phyloP scores from a whole-genome alignment of 805 yeast species.

The Grigorovia yakushimaensis region DNA sequence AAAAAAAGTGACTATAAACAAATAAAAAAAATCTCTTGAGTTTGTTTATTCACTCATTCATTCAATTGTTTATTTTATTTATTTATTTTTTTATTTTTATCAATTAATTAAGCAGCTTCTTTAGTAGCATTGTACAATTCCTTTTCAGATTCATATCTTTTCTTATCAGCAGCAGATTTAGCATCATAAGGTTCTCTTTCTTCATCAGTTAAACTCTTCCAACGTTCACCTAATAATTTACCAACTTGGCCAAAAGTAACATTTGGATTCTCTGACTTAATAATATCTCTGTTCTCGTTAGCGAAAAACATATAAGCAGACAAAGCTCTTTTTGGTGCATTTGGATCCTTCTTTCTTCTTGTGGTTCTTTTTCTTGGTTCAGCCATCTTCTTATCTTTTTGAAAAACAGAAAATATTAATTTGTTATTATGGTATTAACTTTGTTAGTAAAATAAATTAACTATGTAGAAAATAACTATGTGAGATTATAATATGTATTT shows the following conservation, averaged over 20 bases:
- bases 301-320: slow-evolving; percentile 99
- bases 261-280: slow-evolving; percentile 94
- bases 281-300: slow-evolving; percentile 91
- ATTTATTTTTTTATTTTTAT: no score
- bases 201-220: slow-evolving; percentile 82
- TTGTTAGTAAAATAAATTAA: neutral
- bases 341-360: slow-evolving; percentile 60
- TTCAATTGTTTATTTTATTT: no score
- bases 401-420: neutral
- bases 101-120: slow-evolving; percentile 1
- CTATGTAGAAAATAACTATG: neutral
- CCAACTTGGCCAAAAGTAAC: slow-evolving; percentile 94
- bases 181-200: slow-evolving; percentile 86
- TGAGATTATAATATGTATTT: neutral
- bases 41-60: no score
- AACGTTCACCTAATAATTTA: slow-evolving; percentile 86
- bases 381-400: neutral
- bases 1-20: no score
- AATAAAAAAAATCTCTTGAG: no score
- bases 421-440: neutral
- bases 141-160: slow-evolving; percentile 94
- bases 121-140: slow-evolving; percentile 59
- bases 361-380: slow-evolving; percentile 7
- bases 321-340: slow-evolving; percentile 97
- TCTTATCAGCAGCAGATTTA: slow-evolving; percentile 92